phyloP scores from a whole-genome alignment of 2,329 filamentous ascomycete genomes.

The Aspergillus latus region DNA sequence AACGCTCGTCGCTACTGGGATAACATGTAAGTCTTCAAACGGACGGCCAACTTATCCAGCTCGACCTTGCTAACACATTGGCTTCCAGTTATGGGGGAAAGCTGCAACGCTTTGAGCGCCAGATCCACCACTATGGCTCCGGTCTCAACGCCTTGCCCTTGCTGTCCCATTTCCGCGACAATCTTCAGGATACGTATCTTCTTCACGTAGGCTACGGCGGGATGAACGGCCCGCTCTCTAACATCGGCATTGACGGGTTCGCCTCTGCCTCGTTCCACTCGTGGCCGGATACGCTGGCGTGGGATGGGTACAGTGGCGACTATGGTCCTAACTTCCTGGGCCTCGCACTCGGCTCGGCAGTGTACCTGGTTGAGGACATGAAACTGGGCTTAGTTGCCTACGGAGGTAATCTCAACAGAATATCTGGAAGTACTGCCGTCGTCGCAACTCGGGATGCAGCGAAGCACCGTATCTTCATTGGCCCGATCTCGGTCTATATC shows the following conservation, averaged over 20 bases:
- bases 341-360: slow-evolving; percentile 50
- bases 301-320: slow-evolving; percentile 59
- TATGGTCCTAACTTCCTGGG: slow-evolving; percentile 59
- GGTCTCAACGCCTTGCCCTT: slow-evolving; percentile 58
- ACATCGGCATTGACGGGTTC: slow-evolving; percentile 57
- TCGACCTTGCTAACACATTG: too few species aligned
- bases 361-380: slow-evolving; percentile 50
- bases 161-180: slow-evolving; percentile 52
- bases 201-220: slow-evolving; percentile 58
- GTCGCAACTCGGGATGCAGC: neutral
- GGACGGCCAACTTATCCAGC: too few species aligned
- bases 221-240: slow-evolving; percentile 54
- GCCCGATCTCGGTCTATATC: neutral
- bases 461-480: neutral
- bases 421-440: neutral
- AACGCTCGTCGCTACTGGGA: slow-evolving; percentile 64
- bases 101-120: slow-evolving; percentile 45
- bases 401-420: slow-evolving; percentile 42
- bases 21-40: slow-evolving; percentile 38
- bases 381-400: slow-evolving; percentile 52
- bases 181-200: slow-evolving; percentile 50
- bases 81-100: slow-evolving; percentile 41
- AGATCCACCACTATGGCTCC: slow-evolving; percentile 63
- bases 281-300: slow-evolving; percentile 55
- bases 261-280: slow-evolving; percentile 58